phyloP scores from a whole-genome alignment of 2,329 filamentous ascomycete genomes.

The Aphanoascus verrucosus region DNA sequence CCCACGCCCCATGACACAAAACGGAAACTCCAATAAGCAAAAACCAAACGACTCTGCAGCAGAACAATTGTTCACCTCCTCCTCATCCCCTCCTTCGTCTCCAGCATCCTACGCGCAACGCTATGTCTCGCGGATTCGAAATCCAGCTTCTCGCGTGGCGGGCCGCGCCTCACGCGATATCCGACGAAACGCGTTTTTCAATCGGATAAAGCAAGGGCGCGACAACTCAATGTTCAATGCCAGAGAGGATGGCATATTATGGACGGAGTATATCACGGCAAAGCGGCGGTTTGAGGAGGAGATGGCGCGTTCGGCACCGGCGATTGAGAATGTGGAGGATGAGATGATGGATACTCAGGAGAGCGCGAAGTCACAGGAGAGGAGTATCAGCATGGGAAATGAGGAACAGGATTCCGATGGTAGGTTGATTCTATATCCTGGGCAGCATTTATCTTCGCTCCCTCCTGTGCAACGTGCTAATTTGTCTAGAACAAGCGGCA shows the following conservation, averaged over 20 bases:
- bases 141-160: conserved; percentile 24
- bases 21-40: neutral
- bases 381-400: conserved; percentile 17
- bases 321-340: conserved; percentile 17
- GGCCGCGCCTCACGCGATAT: conserved; percentile 22
- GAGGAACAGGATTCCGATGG: neutral
- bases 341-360: conserved; percentile 1
- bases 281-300: conserved; percentile 31
- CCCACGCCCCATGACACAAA: neutral
- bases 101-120: conserved; percentile 27
- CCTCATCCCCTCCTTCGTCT: neutral
- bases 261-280: conserved; percentile 33
- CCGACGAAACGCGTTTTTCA: conserved; percentile 33
- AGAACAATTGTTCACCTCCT: neutral
- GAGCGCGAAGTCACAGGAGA: conserved; percentile 12
- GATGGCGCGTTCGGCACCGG: conserved; percentile 27
- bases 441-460: neutral
- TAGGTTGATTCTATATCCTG: neutral
- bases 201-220: conserved; percentile 32
- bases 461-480: neutral
- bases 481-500: conserved; percentile 19
- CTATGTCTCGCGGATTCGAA: conserved; percentile 27
- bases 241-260: conserved; percentile 35
- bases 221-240: conserved; percentile 31
- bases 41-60: neutral